These are phyloP conservation scores for Camelina laxa DNA, from an alignment of 345 rosid genomes.

Conservation along the genomic window DNA sequence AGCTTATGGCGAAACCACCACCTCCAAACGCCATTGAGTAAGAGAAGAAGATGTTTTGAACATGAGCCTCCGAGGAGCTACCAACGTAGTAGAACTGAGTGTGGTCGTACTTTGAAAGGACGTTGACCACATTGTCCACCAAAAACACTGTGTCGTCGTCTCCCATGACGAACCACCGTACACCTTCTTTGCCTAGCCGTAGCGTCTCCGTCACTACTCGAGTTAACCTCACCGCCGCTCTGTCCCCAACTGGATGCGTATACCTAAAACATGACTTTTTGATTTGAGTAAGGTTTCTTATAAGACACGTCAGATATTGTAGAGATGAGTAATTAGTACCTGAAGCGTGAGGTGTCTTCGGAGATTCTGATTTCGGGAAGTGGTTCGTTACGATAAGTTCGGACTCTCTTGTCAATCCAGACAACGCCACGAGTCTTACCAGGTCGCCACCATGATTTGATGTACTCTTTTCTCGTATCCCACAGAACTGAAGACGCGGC, in stretches of 20 bases:
- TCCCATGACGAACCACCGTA: conserved; percentile 88
- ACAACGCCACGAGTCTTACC: conserved; percentile 69
- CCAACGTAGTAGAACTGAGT: conserved; percentile 72
- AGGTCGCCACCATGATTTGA: conserved; percentile 84
- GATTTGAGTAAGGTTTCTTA: conserved; percentile 2
- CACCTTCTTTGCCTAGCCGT: conserved; percentile 63
- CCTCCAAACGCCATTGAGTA: conserved; percentile 88
- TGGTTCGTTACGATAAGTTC: conserved; percentile 45
- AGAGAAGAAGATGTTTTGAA: conserved; percentile 77
- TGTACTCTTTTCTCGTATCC: conserved; percentile 79
- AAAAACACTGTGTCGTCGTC: conserved; percentile 81
- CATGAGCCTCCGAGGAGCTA: conserved; percentile 80
- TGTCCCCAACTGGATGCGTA: conserved; percentile 64
- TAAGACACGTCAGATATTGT: neutral
- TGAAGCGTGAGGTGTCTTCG: conserved; percentile 61
- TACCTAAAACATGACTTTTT: conserved; percentile 44
- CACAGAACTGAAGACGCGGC: conserved; percentile 71
- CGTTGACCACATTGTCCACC: conserved; percentile 68
- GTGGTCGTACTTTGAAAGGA: conserved; percentile 66
- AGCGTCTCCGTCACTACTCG: conserved; percentile 76
- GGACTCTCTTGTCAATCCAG: conserved; percentile 69
- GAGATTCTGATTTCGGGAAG: conserved; percentile 76
- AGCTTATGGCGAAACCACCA: conserved; percentile 86
- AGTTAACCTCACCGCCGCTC: conserved; percentile 78
- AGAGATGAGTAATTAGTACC: conserved; percentile 42